Evolutionary conservation across 345 rosid species (phyloP), one percentile per base, ranked within the genome.

Genomic region (Abelmoschus esculentus): DNA sequence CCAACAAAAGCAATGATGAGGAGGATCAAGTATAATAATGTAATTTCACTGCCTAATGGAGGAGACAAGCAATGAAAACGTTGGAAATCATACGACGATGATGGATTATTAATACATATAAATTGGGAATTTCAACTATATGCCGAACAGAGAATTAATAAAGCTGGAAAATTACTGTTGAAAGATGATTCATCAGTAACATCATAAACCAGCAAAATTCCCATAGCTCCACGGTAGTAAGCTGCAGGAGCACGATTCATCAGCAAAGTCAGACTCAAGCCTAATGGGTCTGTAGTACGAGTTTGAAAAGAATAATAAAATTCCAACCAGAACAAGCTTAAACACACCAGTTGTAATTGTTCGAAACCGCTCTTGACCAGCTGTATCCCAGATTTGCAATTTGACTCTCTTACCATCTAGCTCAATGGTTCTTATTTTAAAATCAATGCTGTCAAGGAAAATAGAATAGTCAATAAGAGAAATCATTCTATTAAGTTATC

Each of bases 301-400:
- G 26, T 62, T 62, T 36, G 14, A 28, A 38, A 42, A 15, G n/a
- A 40, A 40, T 31, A 7, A 11, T 31, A 60, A 62, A 31, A 50
- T 28, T 13, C n/a, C 36, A 67, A 69, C 19, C 54, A 11, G 47
- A 3, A 66, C 56, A 53, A 44, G 26, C 56, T 66, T 36, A 22
- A 36, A 73, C 57, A 67, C 66, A 82, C 91, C 86, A 73, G 95
- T 92, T 54, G 96, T 92, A 77, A 92, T 92, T 11, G 96, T 92
- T 71, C 98, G 83, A 62, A 92, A 92, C 19, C 96, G 90, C 73
- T 92, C 97, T 77, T 92, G 98, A 77, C 98, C 98, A 73, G 98
- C 97, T 0, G 98, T 92, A 74, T 92, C 98, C 98, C 98, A 92
- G 69, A 92, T 92, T 82, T 90, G 98, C 60, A 90, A 80, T 83